phyloP scores from a whole-genome alignment of 2,329 filamentous ascomycete genomes.

The Triangularia setosa region DNA sequence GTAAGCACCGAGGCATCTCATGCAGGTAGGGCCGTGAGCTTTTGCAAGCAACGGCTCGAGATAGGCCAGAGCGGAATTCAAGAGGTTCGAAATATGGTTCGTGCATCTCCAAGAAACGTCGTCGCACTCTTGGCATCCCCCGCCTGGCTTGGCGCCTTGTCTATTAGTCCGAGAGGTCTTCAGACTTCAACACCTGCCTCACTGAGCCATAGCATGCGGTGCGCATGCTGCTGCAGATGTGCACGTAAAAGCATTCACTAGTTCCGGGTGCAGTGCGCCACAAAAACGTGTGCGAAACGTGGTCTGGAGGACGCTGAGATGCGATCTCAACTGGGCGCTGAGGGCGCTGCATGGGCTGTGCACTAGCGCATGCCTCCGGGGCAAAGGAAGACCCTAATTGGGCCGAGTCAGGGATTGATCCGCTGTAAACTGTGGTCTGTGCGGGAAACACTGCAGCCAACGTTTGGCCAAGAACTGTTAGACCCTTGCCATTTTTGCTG shows the following conservation, averaged over 20 bases:
- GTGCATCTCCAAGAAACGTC: not conserved
- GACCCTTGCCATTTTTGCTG: too few species aligned
- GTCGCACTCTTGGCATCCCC: conserved; percentile 1
- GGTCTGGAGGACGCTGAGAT: conserved; percentile 8
- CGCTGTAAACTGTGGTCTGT: not conserved
- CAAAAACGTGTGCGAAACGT: conserved; percentile 16
- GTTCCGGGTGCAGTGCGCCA: conserved; percentile 4
- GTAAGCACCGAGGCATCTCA: not conserved
- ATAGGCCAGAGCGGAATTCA: not conserved
- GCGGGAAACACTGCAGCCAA: not conserved
- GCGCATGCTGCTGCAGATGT: not conserved
- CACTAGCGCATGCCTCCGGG: conserved; percentile 13
- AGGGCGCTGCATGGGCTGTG: not conserved
- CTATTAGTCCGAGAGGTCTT: not conserved
- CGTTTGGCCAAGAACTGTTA: not conserved
- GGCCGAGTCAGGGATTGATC: not conserved
- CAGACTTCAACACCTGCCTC: not conserved
- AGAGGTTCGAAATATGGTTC: conserved; percentile 1
- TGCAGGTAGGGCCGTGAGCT: not conserved
- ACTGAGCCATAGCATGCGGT: not conserved
- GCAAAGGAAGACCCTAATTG: conserved; percentile 8
- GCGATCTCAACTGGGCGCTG: not conserved
- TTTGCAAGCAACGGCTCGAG: not conserved
- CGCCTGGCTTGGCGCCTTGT: not conserved
- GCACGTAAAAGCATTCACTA: not conserved